These are phyloP conservation scores for Globisporangium canariense DNA, from an alignment of 352 stramenopile species.

Conservation along the genomic window DNA sequence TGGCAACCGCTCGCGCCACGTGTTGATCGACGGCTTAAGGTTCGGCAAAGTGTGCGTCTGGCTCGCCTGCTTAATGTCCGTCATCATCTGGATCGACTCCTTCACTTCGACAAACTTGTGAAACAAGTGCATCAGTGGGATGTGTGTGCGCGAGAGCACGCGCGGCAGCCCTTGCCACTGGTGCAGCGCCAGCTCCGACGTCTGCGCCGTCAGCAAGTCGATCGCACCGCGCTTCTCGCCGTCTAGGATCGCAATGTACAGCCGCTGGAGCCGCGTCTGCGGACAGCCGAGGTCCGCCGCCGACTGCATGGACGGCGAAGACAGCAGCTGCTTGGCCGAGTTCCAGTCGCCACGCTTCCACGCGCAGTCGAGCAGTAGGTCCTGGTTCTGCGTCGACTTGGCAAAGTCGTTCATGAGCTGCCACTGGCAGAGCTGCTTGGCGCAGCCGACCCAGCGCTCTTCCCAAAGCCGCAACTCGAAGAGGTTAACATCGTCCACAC, in stretches of 20 bases:
- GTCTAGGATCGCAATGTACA: conserved; percentile 89
- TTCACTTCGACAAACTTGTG: conserved; percentile 92
- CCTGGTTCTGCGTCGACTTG: conserved; percentile 89
- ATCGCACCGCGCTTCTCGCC: conserved; percentile 70
- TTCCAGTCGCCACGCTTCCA: conserved; percentile 92
- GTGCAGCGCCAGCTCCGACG: conserved; percentile 76
- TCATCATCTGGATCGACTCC: conserved; percentile 91
- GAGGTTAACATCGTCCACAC: conserved; percentile 77
- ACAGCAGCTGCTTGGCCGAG: conserved; percentile 74
- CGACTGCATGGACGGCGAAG: conserved; percentile 57
- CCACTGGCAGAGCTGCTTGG: conserved; percentile 91
- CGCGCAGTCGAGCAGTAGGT: conserved; percentile 89
- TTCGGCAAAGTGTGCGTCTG: conserved; percentile 85
- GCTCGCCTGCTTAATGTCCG: conserved; percentile 82
- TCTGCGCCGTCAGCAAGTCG: conserved; percentile 67
- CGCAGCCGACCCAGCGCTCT: conserved; percentile 89
- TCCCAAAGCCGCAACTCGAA: conserved; percentile 88
- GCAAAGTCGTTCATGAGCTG: conserved; percentile 91
- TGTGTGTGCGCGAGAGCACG: conserved; percentile 69
- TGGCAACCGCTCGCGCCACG: conserved; percentile 89
- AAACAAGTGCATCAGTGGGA: conserved; percentile 85
- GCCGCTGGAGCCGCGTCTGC: conserved; percentile 70
- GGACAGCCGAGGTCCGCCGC: conserved; percentile 66
- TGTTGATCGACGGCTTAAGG: conserved; percentile 90
- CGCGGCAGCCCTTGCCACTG: conserved; percentile 89